These are phyloP conservation scores for Vishniacozyma victoriae DNA, from an alignment of 768 basidiomycete species.

Conservation along the genomic window DNA sequence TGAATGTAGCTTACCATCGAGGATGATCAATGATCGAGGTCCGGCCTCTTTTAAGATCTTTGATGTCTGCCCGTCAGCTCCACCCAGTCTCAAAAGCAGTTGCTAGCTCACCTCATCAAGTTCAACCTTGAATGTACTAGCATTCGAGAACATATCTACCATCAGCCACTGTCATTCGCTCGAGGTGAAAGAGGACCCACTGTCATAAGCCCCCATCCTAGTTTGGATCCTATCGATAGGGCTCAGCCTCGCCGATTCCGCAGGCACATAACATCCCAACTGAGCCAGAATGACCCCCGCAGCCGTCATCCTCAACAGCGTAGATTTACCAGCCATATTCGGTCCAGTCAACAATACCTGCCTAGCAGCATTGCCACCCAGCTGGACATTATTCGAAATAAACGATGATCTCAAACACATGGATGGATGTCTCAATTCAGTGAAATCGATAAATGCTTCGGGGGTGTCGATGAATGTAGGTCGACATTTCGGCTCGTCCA, in stretches of 20 bases:
- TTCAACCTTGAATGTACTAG: conserved; percentile 88
- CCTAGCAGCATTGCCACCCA: conserved; percentile 60
- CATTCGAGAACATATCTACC: conserved; percentile 45
- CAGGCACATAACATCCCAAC: conserved; percentile 92
- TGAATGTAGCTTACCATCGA: conserved; percentile 65
- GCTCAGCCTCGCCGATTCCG: conserved; percentile 73
- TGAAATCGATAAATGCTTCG: conserved; percentile 75
- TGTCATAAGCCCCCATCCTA: conserved; percentile 97
- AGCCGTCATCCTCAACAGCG: conserved; percentile 84
- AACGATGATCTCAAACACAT: conserved; percentile 69
- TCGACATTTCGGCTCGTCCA: conserved; percentile 90
- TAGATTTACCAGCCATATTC: conserved; percentile 65
- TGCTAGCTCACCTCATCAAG: conserved; percentile 75
- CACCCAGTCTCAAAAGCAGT: neutral
- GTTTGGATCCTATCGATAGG: conserved; percentile 88
- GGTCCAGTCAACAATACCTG: conserved; percentile 82
- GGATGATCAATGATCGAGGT: conserved; percentile 84
- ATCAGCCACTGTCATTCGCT: conserved; percentile 2
- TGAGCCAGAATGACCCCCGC: conserved; percentile 86
- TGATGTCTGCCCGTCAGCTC: conserved; percentile 54
- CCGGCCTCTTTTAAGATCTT: conserved; percentile 92
- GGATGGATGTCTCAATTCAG: conserved; percentile 83
- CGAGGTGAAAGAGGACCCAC: conserved; percentile 42
- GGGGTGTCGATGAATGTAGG: conserved; percentile 73
- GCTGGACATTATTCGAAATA: conserved; percentile 84